phyloP scores from a whole-genome alignment of 305 asterid species.

The Fraxinus baroniana region DNA sequence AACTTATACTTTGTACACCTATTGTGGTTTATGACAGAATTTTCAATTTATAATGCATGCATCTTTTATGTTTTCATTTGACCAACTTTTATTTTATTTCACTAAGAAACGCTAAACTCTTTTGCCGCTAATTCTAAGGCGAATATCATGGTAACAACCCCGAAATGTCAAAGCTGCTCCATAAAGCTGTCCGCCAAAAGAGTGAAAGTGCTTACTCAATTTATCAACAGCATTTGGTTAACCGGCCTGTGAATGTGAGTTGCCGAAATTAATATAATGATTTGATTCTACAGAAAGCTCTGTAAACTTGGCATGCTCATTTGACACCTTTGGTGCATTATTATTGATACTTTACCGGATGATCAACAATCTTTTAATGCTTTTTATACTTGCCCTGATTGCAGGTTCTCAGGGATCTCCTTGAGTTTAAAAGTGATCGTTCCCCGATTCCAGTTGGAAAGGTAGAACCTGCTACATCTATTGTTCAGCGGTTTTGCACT shows the following conservation, averaged over 20 bases:
- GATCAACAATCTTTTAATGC: constrained; percentile 4
- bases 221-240: constrained; percentile 96
- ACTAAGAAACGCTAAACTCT: constrained; percentile 16
- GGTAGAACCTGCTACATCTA: constrained; percentile 89
- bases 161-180: constrained; percentile 98
- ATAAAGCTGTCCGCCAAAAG: constrained; percentile 95
- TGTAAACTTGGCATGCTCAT: background rate
- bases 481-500: constrained; percentile 94
- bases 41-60: constrained; percentile 16
- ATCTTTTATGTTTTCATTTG: constrained; percentile 1
- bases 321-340: background rate
- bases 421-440: constrained; percentile 82
- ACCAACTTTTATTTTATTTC: constrained; percentile 3
- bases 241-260: constrained; percentile 96
- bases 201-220: constrained; percentile 83
- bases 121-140: constrained; percentile 46
- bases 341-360: background rate
- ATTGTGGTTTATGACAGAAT: background rate
- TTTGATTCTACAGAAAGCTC: background rate
- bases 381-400: constrained; percentile 23
- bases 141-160: constrained; percentile 99
- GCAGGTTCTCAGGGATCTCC: constrained; percentile 97
- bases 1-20: constrained; percentile 4
- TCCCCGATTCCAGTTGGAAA: constrained; percentile 92
- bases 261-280: background rate